Conservation (phyloP, 495 filamentous ascomycete species). For the Xylaria cubensis region DNA sequence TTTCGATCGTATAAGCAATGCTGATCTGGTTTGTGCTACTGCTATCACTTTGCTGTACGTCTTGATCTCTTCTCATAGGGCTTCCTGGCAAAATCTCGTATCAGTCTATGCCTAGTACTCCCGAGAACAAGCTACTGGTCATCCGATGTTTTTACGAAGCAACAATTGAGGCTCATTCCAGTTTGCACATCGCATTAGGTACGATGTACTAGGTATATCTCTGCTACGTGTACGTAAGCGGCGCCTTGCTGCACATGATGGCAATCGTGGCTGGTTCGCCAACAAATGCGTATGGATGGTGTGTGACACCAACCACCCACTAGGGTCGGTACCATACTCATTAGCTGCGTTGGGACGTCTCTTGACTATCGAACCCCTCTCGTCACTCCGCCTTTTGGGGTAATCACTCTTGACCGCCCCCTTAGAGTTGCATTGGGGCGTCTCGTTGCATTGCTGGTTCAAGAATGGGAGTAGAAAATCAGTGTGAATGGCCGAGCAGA, state of each 20-base stretch:
- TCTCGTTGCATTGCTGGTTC: constrained; percentile 12
- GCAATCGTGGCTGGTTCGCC: background rate
- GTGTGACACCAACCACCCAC: constrained; percentile 1
- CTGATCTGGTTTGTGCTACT: background rate
- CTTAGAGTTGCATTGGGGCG: constrained; percentile 18
- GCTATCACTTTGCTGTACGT: background rate
- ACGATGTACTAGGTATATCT: background rate
- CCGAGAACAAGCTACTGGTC: background rate
- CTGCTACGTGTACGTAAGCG: constrained; percentile 4
- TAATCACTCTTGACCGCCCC: constrained; percentile 25
- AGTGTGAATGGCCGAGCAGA: constrained; percentile 17
- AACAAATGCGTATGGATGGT: background rate
- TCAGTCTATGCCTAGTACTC: background rate
- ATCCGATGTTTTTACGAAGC: background rate
- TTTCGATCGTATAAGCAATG: background rate
- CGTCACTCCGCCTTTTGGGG: constrained; percentile 27
- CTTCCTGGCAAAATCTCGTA: background rate
- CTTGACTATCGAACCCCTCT: constrained; percentile 9
- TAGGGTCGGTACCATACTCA: constrained; percentile 4
- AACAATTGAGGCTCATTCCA: constrained; percentile 2
- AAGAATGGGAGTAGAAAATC: background rate
- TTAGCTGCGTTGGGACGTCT: constrained; percentile 8
- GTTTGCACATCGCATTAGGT: background rate
- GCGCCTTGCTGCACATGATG: background rate
- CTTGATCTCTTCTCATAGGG: background rate